Base-by-base conservation (phyloP, 345 rosid genomes). In the Brassica incana region DNA sequence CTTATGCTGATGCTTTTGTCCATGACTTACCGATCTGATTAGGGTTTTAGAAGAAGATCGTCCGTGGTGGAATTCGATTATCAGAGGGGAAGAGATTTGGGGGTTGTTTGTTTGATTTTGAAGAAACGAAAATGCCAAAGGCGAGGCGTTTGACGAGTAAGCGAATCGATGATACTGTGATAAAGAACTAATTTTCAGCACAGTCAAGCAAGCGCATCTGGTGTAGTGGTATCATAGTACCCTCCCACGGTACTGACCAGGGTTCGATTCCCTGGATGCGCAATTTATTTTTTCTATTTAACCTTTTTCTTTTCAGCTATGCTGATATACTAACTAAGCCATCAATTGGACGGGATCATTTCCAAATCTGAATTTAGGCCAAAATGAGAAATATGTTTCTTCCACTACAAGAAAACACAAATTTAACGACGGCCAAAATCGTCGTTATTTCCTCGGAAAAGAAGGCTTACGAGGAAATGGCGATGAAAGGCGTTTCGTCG, bases 171-270 rank as follows among this genome's bases (percentile, higher is more conserved):
- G 3, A 6, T 1, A 54, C 7, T 1, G 2, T 5, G 5, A 52
- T 5, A 5, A 52, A n/a, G n/a, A 38, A 0, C 1, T 8, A 27
- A 27, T 27, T 27, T 27, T 3, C 30, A 27, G 30, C 0, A 27
- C 0, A 0, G 30, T 3, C 30, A 27, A 27, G 4, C 30, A 27
- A 27, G 69, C 48, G 27, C 69, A 65, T 65, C 69, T 65, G 58
- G 91, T 91, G 91, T 90, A 85, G 93, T 85, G 92, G 95, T 88
- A 85, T 88, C 91, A 88, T 88, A 88, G 90, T 86, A 85, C 91
- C 93, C 90, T 87, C 90, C 90, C 95, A 88, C 91, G 88, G 91
- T 88, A 85, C 88, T 87, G 52, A 38, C 61, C 72, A 69, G 59
- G 62, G 62, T 71, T 71, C 65, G 33, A 71, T 56, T 6, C 32